Base-by-base conservation (phyloP, 2,329 filamentous ascomycete species). In the Herpomyces periplanetae region DNA sequence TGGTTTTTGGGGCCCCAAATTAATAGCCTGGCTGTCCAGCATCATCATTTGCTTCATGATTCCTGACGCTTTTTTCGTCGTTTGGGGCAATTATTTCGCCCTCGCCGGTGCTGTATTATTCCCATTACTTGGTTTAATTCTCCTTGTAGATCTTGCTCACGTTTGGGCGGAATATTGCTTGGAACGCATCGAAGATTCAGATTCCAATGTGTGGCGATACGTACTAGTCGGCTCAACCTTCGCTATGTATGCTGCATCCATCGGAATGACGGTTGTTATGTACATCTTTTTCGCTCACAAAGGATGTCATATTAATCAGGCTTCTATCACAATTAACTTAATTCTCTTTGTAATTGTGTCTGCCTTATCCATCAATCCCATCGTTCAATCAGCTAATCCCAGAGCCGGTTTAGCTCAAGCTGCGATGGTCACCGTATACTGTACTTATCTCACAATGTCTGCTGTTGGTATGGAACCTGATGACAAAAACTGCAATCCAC, bases 401-500 rank as follows among this genome's bases (percentile, higher is more conserved):
- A 71, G 75, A 34, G 80, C 80, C 16, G 80, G 80, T 18, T 50
- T 96, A 23, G 80, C 80, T n/a, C 80, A 96, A 36, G 71, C 73
- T 16, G 75, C 80, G 25, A 88, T 91, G 54, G 80, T 96, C 17
- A 69, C 73, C 8, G 55, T 87, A 23, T 96, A 96, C 47, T 96
- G 80, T 52, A 91, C 80, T 16, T 96, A 96, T 35, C 54, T 96
- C 21, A 96, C 80, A 28, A 69, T 96, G 58, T 88, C 73, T 2
- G 80, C 80, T 11, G 80, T 96, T 1, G 85, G 71, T 21, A 91
- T 96, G 80, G 75, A 96, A 32, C 80, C 80, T 1, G 75, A 91
- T 37, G 59, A 88, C 43, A 62, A 66, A 30, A 52, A 66, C 27
- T 96, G 80, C 53, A 96, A 96, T 39, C 80, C 80, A 5, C 49